phyloP scores from a whole-genome alignment of 257 asterid genomes.

The Coffea canephora region DNA sequence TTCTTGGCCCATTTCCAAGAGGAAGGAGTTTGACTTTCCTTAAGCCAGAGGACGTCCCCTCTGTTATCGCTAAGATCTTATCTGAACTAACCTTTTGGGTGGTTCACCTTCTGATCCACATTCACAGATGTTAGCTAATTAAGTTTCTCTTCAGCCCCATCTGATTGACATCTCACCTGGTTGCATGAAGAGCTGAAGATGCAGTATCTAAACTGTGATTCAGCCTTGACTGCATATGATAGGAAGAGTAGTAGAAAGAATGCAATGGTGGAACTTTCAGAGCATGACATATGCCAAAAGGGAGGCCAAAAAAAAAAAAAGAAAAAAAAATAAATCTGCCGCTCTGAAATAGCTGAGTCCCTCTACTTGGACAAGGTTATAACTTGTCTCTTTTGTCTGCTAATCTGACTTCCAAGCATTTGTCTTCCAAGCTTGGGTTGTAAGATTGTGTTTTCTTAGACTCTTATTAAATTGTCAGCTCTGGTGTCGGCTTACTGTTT shows the following conservation, averaged over 20 bases:
- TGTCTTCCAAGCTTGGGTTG: neutral
- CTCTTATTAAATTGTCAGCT: neutral
- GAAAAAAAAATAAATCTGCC: too few species aligned
- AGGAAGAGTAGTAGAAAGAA: neutral
- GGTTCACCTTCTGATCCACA: neutral
- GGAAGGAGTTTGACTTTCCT: neutral
- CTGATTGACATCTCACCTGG: neutral
- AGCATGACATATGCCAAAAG: neutral
- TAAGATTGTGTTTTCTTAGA: neutral
- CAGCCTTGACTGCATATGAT: neutral
- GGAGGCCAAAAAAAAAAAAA: too few species aligned
- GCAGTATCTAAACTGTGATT: neutral
- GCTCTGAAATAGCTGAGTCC: too few species aligned
- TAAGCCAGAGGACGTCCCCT: neutral
- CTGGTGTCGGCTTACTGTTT: neutral
- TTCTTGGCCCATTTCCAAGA: neutral
- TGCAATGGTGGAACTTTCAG: neutral
- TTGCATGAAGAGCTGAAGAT: neutral
- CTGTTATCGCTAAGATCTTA: neutral
- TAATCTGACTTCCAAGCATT: neutral
- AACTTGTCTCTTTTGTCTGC: neutral
- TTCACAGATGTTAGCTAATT: neutral
- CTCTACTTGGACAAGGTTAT: neutral
- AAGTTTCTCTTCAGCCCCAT: neutral
- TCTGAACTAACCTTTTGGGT: neutral